A percentile compares a stretch with the other conserved stretches of the same genome.
These are phyloP conservation scores for Botrytis cinerea DNA, from an alignment of 2,329 filamentous ascomycete species.

Conservation along the genomic window DNA sequence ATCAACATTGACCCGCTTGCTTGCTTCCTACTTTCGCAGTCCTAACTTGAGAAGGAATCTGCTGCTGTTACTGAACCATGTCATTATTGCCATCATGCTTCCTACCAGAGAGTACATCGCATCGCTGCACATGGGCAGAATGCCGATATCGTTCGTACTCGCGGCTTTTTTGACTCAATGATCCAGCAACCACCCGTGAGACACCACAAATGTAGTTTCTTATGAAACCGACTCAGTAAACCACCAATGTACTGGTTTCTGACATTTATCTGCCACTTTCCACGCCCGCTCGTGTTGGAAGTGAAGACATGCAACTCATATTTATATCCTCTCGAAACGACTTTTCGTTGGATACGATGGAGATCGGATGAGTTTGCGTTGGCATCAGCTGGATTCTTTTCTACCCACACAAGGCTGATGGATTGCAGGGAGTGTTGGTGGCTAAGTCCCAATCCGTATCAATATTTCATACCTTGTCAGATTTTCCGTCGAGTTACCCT, in stretches of 20 bases:
- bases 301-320: background rate
- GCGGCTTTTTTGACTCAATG: conserved; percentile 2
- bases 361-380: conserved; percentile 2
- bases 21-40: background rate
- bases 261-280: background rate
- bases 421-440: conserved; percentile 1
- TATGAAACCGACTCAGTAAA: background rate
- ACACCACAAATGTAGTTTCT: background rate
- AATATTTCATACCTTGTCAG: conserved; percentile 17
- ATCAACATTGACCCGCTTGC: background rate
- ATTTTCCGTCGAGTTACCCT: conserved; percentile 9
- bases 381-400: conserved; percentile 23
- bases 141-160: background rate
- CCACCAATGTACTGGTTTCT: background rate
- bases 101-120: background rate
- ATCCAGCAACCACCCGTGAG: conserved; percentile 13
- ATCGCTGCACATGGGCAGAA: background rate
- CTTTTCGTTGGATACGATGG: background rate
- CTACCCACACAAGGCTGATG: conserved; percentile 24
- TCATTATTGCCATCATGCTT: background rate
- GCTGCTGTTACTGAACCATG: background rate
- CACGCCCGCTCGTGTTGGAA: background rate
- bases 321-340: conserved; percentile 5
- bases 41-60: background rate
- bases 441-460: conserved; percentile 20